These are phyloP conservation scores for Penicillium sp. DNA, from an alignment of 2,329 filamentous ascomycete genomes.

Conservation along the genomic window DNA sequence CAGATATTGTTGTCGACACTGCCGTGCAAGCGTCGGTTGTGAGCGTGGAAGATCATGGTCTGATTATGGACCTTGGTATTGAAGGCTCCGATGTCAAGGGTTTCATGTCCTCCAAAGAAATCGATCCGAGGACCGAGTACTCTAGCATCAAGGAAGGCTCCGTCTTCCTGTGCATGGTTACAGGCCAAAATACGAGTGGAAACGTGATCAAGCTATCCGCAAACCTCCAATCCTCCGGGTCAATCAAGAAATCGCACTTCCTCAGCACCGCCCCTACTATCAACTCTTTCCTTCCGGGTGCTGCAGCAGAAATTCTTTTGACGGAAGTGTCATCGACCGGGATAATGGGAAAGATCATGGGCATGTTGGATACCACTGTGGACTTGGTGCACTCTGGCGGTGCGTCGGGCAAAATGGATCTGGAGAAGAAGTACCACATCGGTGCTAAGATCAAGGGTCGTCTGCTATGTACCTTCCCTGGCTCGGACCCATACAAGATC, in stretches of 20 bases:
- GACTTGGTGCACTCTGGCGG: conserved; percentile 88
- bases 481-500: conserved; percentile 77
- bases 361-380: conserved; percentile 85
- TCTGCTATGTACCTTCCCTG: conserved; percentile 85
- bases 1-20: conserved; percentile 74
- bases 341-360: conserved; percentile 89
- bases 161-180: conserved; percentile 82
- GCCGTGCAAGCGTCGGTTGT: conserved; percentile 85
- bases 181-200: conserved; percentile 73
- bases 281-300: conserved; percentile 88
- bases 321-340: conserved; percentile 75
- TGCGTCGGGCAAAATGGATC: conserved; percentile 69
- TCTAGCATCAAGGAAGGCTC: conserved; percentile 78
- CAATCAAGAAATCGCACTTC: conserved; percentile 66
- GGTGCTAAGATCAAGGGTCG: conserved; percentile 84
- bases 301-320: conserved; percentile 83
- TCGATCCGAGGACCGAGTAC: conserved; percentile 69
- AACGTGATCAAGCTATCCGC: conserved; percentile 87
- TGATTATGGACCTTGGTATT: conserved; percentile 90
- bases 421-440: conserved; percentile 79
- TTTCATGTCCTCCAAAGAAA: conserved; percentile 84
- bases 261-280: conserved; percentile 82
- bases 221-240: conserved; percentile 71
- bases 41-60: conserved; percentile 94
- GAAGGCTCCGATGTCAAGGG: conserved; percentile 71